Percentiles rank a stretch among this genome's conserved stretches.
phyloP scores from a whole-genome alignment of 2,329 filamentous ascomycete species.

The Periconia macrospinosa region DNA sequence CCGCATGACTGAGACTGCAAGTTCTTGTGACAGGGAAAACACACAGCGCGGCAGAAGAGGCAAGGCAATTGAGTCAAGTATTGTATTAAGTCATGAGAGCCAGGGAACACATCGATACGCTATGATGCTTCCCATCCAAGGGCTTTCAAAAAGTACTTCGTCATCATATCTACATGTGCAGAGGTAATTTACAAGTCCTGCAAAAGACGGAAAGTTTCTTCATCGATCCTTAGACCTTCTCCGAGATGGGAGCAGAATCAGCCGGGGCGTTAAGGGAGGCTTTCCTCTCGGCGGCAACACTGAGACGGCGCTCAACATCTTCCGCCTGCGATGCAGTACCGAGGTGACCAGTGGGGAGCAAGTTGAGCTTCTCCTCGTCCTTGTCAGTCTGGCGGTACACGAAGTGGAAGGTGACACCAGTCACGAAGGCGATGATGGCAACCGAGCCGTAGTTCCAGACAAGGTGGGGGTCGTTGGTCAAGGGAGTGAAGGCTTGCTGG shows the following conservation, averaged over 20 bases:
- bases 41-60: neutral
- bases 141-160: neutral
- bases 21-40: no score
- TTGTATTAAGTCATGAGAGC: neutral
- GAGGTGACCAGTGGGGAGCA: slow-evolving; percentile 42
- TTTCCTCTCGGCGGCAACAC: neutral
- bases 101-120: neutral
- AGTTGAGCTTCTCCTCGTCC: slow-evolving; percentile 41
- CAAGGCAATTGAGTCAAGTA: neutral
- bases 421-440: slow-evolving; percentile 39
- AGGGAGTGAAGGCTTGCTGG: slow-evolving; percentile 30
- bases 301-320: slow-evolving; percentile 30
- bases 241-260: neutral
- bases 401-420: slow-evolving; percentile 36
- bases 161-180: neutral
- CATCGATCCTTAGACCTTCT: neutral
- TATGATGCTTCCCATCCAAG: neutral
- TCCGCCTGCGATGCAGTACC: slow-evolving; percentile 27
- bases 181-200: neutral
- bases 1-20: no score
- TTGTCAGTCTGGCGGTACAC: slow-evolving; percentile 36
- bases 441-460: slow-evolving; percentile 41
- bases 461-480: slow-evolving; percentile 30
- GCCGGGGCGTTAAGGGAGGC: neutral
- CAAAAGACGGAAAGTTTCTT: neutral